These are phyloP conservation scores for Histomonas meleagridis DNA, from an alignment of 208 protist species.

Conservation along the genomic window DNA sequence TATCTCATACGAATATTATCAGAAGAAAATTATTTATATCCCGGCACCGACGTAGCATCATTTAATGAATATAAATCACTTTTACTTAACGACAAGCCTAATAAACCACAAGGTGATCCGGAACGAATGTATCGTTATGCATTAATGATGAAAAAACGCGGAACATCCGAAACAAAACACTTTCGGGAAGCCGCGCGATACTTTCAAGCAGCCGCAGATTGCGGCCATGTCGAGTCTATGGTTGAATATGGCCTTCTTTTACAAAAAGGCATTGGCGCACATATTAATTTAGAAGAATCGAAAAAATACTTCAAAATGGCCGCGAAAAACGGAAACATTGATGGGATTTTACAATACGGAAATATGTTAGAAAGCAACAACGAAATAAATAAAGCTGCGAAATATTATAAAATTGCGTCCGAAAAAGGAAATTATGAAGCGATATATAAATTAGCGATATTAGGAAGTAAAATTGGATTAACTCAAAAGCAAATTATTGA, in stretches of 20 bases:
- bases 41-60: not conserved
- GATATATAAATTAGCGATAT: not conserved
- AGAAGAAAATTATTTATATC: not conserved
- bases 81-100: not conserved
- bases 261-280: not conserved
- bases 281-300: not conserved
- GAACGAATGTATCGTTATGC: not conserved
- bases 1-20: not conserved
- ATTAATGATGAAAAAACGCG: not conserved
- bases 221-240: not conserved
- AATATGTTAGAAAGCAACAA: not conserved
- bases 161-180: not conserved
- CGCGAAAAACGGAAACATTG: not conserved
- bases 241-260: not conserved
- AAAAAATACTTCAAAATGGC: not conserved
- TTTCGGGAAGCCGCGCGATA: not conserved
- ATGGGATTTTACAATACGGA: not conserved
- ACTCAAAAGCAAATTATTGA: not conserved
- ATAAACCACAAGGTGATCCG: not conserved
- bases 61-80: not conserved
- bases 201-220: not conserved
- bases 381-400: not conserved
- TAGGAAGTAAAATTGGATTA: not conserved
- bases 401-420: not conserved
- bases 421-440: not conserved